phyloP scores from a whole-genome alignment of 2,329 filamentous ascomycete species.

The Colletotrichum sp. region DNA sequence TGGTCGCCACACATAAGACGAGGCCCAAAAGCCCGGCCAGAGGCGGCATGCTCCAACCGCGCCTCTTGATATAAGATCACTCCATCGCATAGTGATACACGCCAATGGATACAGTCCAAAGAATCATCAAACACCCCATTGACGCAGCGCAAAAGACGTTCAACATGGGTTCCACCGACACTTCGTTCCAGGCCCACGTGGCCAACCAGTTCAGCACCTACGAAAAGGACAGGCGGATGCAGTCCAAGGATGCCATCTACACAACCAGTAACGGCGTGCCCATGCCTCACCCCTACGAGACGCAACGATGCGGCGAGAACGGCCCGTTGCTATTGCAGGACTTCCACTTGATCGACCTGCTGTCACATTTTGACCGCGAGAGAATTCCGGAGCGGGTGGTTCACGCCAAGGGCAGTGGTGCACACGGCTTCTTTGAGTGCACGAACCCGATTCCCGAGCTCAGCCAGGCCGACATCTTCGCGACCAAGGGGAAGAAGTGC shows the following conservation, averaged over 20 bases:
- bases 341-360: constrained; percentile 64
- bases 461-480: constrained; percentile 55
- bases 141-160: not conserved
- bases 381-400: constrained; percentile 31
- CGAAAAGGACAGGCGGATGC: constrained; percentile 41
- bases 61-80: not conserved
- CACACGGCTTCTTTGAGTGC: constrained; percentile 59
- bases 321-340: constrained; percentile 63
- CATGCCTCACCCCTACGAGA: constrained; percentile 61
- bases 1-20: not conserved
- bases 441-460: constrained; percentile 58
- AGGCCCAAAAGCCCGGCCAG: not conserved
- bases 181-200: constrained; percentile 40
- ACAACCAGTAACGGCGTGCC: constrained; percentile 61
- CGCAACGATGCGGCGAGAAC: constrained; percentile 59
- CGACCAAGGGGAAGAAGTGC: constrained; percentile 53
- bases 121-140: not conserved
- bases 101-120: not conserved
- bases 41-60: not conserved
- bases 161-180: constrained; percentile 28
- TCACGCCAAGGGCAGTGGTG: constrained; percentile 32
- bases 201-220: constrained; percentile 40
- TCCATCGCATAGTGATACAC: not conserved
- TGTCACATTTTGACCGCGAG: constrained; percentile 66
- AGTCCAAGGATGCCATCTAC: constrained; percentile 50